Conservation (phyloP, 768 basidiomycete genomes). For the Arthromyces matolae region DNA sequence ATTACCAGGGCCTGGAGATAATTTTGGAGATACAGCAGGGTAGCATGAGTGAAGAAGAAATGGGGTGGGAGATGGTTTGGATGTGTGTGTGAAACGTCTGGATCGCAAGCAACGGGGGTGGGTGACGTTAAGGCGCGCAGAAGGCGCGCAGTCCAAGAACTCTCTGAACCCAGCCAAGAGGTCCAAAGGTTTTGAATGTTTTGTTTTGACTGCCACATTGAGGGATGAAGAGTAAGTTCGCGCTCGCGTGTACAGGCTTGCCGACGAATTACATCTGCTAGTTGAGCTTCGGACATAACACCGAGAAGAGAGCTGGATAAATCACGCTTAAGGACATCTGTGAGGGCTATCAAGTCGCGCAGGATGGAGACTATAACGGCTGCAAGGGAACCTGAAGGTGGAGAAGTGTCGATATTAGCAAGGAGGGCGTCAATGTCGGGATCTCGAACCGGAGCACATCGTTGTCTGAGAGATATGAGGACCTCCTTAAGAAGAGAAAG, state of each 20-base stretch:
- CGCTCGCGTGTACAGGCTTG: conserved; percentile 57
- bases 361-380: conserved; percentile 43
- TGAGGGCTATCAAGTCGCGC: conserved; percentile 45
- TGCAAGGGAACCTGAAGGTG: conserved; percentile 33
- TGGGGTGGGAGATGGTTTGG: conserved; percentile 58
- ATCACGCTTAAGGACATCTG: conserved; percentile 67
- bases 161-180: conserved; percentile 4
- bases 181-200: conserved; percentile 10
- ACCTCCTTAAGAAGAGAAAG: conserved; percentile 53
- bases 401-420: conserved; percentile 16
- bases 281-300: conserved; percentile 61
- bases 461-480: conserved; percentile 46
- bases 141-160: conserved; percentile 46
- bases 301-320: conserved; percentile 63
- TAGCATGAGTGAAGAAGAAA: conserved; percentile 56
- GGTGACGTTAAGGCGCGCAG: conserved; percentile 40
- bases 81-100: conserved; percentile 20
- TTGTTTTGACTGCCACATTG: conserved; percentile 37
- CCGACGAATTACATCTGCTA: conserved; percentile 42
- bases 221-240: conserved; percentile 44
- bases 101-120: conserved; percentile 35
- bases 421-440: conserved; percentile 44
- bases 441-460: conserved; percentile 70
- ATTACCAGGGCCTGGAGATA: conserved; percentile 69
- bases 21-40: conserved; percentile 60